Percentiles rank a stretch among this genome's conserved stretches.
Conservation (phyloP, 2,329 filamentous ascomycete genomes). For the Hypocrella siamensis region DNA sequence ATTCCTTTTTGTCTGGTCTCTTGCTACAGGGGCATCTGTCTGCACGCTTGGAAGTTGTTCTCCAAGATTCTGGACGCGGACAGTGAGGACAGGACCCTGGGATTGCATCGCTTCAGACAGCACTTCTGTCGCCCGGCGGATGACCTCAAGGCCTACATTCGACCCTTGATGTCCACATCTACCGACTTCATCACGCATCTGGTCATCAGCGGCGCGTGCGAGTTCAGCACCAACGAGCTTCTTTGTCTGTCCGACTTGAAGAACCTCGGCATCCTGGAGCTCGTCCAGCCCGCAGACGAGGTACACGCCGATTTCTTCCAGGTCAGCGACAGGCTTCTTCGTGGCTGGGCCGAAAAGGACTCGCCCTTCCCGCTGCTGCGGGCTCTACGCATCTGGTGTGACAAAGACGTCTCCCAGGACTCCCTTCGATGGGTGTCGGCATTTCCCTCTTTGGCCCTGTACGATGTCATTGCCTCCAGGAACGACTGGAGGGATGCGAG, state of each 20-base stretch:
- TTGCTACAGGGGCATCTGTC: constrained; percentile 12
- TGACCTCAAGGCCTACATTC: constrained; percentile 18
- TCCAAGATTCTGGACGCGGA: constrained; percentile 17
- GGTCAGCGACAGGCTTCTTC: constrained; percentile 28
- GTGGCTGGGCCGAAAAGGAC: constrained; percentile 25
- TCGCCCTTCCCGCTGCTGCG: constrained; percentile 30
- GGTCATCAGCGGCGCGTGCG: constrained; percentile 19
- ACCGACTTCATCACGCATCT: constrained; percentile 25
- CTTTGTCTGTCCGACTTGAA: constrained; percentile 23
- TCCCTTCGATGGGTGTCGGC: constrained; percentile 24
- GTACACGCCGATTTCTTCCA: constrained; percentile 15
- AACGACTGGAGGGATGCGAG: constrained; percentile 19
- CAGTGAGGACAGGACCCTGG: constrained; percentile 17
- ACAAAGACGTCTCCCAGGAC: constrained; percentile 19
- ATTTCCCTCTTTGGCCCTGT: constrained; percentile 28
- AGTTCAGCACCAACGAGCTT: constrained; percentile 22
- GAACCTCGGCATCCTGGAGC: constrained; percentile 32
- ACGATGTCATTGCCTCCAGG: constrained; percentile 22
- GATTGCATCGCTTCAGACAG: constrained; percentile 21
- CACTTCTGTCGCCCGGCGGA: constrained; percentile 21
- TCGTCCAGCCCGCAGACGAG: constrained; percentile 22
- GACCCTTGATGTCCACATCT: constrained; percentile 17
- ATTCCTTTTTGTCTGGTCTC: too few species aligned
- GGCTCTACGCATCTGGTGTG: constrained; percentile 28
- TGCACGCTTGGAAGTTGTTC: constrained; percentile 25